These are phyloP conservation scores for Phyllosticta paracitricarpa DNA, from an alignment of 2,329 filamentous ascomycete genomes.

Conservation along the genomic window DNA sequence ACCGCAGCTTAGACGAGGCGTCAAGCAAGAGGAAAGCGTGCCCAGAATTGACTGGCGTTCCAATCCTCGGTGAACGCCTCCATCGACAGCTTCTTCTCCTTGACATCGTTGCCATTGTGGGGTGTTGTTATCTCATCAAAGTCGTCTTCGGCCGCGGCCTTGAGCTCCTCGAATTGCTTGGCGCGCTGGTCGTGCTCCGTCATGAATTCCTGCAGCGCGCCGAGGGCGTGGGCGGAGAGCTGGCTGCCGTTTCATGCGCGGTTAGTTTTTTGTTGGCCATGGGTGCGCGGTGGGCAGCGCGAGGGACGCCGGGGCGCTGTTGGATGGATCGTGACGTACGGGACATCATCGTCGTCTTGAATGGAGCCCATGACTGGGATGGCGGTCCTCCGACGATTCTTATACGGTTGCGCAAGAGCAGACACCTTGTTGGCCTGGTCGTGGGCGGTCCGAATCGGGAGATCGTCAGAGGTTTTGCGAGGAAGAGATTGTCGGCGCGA, in stretches of 20 bases:
- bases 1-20: background rate
- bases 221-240: constrained; percentile 57
- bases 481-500: background rate
- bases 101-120: background rate
- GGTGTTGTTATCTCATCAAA: constrained; percentile 26
- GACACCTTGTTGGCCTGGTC: constrained; percentile 5
- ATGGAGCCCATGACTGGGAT: background rate
- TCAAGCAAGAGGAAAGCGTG: constrained; percentile 28
- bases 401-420: background rate
- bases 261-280: background rate
- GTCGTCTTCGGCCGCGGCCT: constrained; percentile 53
- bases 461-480: background rate
- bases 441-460: background rate
- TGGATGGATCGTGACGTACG: constrained; percentile 17
- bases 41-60: constrained; percentile 80
- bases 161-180: constrained; percentile 59
- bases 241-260: constrained; percentile 31
- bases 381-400: background rate
- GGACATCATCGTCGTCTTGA: constrained; percentile 25
- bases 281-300: background rate
- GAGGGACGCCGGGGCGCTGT: background rate
- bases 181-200: constrained; percentile 57
- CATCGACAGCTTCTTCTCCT: constrained; percentile 43
- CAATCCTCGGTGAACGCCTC: constrained; percentile 69
- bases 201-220: constrained; percentile 65